Evolutionary conservation across 768 basidiomycete species (phyloP), one percentile per base, ranked within the genome.

Genomic region (Mycena pura): DNA sequence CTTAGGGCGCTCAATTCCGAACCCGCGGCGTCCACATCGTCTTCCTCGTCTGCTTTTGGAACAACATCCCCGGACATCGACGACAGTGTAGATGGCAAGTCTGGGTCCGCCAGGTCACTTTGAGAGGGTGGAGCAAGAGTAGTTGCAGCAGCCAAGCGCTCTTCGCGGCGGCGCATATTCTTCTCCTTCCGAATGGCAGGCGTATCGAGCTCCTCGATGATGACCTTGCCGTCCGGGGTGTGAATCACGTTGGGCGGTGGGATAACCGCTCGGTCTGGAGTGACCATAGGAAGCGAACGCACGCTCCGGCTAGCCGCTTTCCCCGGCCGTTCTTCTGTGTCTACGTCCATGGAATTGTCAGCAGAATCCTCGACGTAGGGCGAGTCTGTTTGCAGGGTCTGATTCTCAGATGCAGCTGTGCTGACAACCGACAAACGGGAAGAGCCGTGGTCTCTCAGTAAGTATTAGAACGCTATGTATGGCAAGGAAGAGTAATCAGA

Each of bases 121-220:
- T 27, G 40, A 13, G 52, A 45, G 1, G 48, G 28, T 13, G 38
- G 29, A 14, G 36, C 34, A 51, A 64, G 40, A 47, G 22, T 40
- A 31, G 52, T 62, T 24, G 52, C 61, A 6, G 63, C n/a, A 50
- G 63, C 57, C 19, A 66, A 58, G 40, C 65, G 74, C 56, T 78
- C 77, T 1, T 73, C 80, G 68, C 82, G 86, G 49, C 74, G 77
- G 8, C 80, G 78, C 58, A 76, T 71, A 19, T 78, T 78, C 73
- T 87, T 90, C 72, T 85, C 80, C 48, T 83, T 80, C 5, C 90
- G 84, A 38, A 84, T 87, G 4, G 82, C 82, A 32, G 90, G 90
- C 6, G 91, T 88, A 67, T 91, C 91, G 22, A 92, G 77, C 60
- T 86, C 84, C 68, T 92, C 90, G 56, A 92, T 83, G 54, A 90